Evolutionary conservation across 1,139 yeast genomes (phyloP).

Genomic region (Yamadazyma oceani): DNA sequence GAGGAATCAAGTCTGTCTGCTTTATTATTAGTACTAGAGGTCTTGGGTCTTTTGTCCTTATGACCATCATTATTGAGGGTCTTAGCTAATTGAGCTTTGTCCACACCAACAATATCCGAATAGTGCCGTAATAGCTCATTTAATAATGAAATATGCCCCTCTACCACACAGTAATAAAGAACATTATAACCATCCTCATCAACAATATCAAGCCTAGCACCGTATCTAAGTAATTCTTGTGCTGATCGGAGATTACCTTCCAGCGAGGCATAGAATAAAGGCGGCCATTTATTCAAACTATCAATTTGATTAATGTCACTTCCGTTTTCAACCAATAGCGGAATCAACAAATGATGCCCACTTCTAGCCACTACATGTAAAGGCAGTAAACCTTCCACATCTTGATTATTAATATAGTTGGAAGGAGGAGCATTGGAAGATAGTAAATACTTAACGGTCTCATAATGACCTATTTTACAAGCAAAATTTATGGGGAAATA

Average conservation of each 20-base stretch:
- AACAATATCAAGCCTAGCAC: constrained; percentile 69
- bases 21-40: not conserved
- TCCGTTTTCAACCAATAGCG: constrained; percentile 67
- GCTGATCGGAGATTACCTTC: constrained; percentile 81
- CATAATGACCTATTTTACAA: constrained; percentile 78
- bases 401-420: constrained; percentile 51
- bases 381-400: constrained; percentile 87
- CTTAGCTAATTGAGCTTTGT: constrained; percentile 1
- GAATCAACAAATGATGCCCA: constrained; percentile 71
- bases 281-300: constrained; percentile 90
- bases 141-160: constrained; percentile 81
- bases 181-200: constrained; percentile 87
- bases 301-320: constrained; percentile 80
- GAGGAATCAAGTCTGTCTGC: constrained; percentile 7
- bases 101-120: constrained; percentile 11
- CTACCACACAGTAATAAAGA: constrained; percentile 88
- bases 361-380: constrained; percentile 86
- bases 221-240: constrained; percentile 63
- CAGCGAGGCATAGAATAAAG: constrained; percentile 84
- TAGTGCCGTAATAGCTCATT: constrained; percentile 55
- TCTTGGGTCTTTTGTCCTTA: constrained; percentile 6
- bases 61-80: constrained; percentile 5
- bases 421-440: constrained; percentile 24
- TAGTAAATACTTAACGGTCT: constrained; percentile 63
- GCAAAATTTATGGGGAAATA: constrained; percentile 89